phyloP scores from a whole-genome alignment of 495 filamentous ascomycete species.

The Penicillium coprophilum region DNA sequence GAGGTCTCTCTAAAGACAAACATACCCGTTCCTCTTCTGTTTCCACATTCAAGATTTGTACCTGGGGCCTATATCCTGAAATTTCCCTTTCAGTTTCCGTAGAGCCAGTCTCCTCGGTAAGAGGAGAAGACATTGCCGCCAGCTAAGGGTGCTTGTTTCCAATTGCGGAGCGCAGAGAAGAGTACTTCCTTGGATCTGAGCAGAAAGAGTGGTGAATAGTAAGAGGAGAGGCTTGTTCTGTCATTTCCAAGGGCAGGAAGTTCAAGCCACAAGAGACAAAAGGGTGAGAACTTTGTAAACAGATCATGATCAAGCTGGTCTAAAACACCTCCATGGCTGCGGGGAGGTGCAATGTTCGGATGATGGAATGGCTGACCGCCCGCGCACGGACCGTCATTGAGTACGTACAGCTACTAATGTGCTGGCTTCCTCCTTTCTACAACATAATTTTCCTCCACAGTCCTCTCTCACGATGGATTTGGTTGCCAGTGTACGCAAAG shows the following conservation, averaged over 20 bases:
- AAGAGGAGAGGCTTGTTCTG: conserved; percentile 8
- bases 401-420: not conserved
- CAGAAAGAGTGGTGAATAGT: not conserved
- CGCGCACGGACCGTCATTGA: not conserved
- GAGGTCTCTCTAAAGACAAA: conserved; percentile 11
- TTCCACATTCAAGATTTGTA: conserved; percentile 37
- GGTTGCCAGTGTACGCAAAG: conserved; percentile 86
- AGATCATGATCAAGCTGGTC: conserved; percentile 25
- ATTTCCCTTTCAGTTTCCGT: not conserved
- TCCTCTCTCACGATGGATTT: conserved; percentile 71
- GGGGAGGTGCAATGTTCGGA: conserved; percentile 18
- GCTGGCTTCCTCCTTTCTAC: not conserved
- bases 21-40: conserved; percentile 35
- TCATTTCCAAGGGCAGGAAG: conserved; percentile 26
- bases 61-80: conserved; percentile 13
- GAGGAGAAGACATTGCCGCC: conserved; percentile 25
- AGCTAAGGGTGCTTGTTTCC: conserved; percentile 10
- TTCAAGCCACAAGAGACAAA: not conserved
- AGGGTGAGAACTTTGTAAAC: not conserved
- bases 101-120: conserved; percentile 8
- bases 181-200: conserved; percentile 10
- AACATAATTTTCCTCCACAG: not conserved
- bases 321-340: conserved; percentile 13
- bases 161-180: conserved; percentile 5
- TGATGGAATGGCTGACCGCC: conserved; percentile 31